Base-by-base conservation (phyloP, 257 asterid species). In the Mitragyna speciosa region DNA sequence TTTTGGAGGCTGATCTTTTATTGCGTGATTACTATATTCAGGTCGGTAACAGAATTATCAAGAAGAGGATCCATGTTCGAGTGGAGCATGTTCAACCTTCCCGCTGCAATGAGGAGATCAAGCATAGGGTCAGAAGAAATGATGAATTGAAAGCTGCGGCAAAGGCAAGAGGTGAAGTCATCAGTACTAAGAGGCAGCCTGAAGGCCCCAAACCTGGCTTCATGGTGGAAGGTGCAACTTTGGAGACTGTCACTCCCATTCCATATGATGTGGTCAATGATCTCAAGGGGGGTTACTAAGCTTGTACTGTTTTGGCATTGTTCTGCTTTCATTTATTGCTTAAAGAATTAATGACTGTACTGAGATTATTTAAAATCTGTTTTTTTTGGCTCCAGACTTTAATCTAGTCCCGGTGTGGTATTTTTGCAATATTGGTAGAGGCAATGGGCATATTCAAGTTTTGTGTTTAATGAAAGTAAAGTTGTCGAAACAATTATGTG, bases 241-340 rank as follows among this genome's bases (percentile, higher is more conserved):
- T 94, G 74, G 96, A 94, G 84, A 92, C 98, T 6, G 96, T 93
- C 81, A 93, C 98, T 16, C 97, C 97, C 54, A 94, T 94, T 51
- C 98, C 98, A 5, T 94, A 92, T 63, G 98, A 94, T 84, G 98
- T 94, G 28, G 97, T 94, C 76, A 94, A 94, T 36, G 98, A 94
- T 82, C 96, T 94, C 85, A 92, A 94, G 91, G 98, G 98, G 16
- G 97, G 98, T n/a, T 92, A 94, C 75, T 92, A 76, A 77, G 20
- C 2, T 49, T 0, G 7, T 51, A 12, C 49, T 51, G 70, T 65
- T 51, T 75, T 64, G 67, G 49, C 6, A 8, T 31, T 49, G 15
- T 63, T 63, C 36, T 31, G 54, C 24, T 26, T 72, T 70, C 52
- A 72, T 48, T 64, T 78, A 30, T 52, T 45, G 33, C 74, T 72